A percentile compares a stretch with the other conserved stretches of the same genome.
These are phyloP conservation scores for Ophiocordyceps camponoti-saundersi DNA, from an alignment of 2,329 filamentous ascomycete genomes.

Conservation along the genomic window DNA sequence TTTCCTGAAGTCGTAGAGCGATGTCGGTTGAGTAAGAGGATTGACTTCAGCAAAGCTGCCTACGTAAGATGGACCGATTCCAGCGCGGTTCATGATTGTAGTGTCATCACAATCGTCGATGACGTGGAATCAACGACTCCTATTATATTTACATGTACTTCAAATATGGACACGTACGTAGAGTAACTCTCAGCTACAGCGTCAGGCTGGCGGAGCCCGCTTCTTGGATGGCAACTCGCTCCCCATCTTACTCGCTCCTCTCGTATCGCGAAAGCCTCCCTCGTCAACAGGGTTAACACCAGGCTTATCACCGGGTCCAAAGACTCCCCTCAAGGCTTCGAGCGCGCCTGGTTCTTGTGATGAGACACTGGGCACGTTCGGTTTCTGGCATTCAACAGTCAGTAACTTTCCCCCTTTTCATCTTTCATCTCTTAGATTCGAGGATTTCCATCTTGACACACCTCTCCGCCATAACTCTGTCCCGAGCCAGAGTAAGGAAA, in stretches of 20 bases:
- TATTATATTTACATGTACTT: neutral
- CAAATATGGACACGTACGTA: neutral
- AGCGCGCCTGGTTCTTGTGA: neutral
- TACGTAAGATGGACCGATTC: too few species aligned
- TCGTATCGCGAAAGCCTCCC: neutral
- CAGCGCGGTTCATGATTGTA: too few species aligned
- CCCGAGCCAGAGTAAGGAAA: conserved; percentile 1
- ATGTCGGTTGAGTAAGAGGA: too few species aligned
- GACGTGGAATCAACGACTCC: too few species aligned
- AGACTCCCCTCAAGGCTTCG: neutral
- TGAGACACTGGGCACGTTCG: neutral
- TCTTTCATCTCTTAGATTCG: too few species aligned
- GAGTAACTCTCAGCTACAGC: too few species aligned
- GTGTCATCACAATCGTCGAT: too few species aligned
- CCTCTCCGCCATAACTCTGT: neutral
- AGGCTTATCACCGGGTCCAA: neutral
- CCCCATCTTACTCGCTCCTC: neutral
- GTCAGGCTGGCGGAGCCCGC: neutral
- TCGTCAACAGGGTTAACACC: neutral
- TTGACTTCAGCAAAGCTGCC: too few species aligned
- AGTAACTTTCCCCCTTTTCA: neutral
- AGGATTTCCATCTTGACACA: too few species aligned
- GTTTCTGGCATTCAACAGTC: neutral
- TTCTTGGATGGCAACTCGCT: neutral
- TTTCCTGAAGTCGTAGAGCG: too few species aligned